Conservation (phyloP, 1,284 basidiomycete species). For the Jaminaea rosea region DNA sequence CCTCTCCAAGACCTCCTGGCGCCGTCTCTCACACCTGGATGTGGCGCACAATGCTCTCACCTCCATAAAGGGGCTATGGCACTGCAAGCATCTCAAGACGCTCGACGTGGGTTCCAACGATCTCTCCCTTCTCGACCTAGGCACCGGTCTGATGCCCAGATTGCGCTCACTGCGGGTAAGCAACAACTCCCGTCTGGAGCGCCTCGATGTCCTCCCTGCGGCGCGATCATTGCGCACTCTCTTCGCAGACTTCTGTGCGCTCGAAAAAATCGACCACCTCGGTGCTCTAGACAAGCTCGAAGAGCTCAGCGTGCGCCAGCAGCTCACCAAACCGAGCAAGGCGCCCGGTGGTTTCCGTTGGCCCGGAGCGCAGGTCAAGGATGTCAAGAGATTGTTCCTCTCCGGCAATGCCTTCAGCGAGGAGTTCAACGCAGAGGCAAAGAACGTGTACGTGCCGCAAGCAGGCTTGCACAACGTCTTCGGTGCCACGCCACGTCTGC, state of each 20-base stretch:
- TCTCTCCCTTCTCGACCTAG: constrained; percentile 53
- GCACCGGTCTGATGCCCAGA: constrained; percentile 22
- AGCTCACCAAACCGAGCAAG: too few relatives aligned
- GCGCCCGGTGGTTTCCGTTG: constrained; percentile 52
- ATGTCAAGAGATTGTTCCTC: constrained; percentile 84
- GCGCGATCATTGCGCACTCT: constrained; percentile 75
- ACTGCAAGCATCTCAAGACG: constrained; percentile 57
- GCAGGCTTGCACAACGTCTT: background rate
- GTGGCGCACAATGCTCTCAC: constrained; percentile 66
- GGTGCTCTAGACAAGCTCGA: constrained; percentile 63
- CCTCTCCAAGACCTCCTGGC: constrained; percentile 24
- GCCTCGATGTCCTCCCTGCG: constrained; percentile 62
- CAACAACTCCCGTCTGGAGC: constrained; percentile 62
- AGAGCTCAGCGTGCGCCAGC: constrained; percentile 82
- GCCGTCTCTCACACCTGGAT: constrained; percentile 65
- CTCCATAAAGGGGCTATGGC: constrained; percentile 16
- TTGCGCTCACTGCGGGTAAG: constrained; percentile 72
- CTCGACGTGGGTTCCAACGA: constrained; percentile 73
- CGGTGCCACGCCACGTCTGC: background rate
- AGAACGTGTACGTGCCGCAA: background rate
- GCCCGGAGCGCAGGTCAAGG: constrained; percentile 66
- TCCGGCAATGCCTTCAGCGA: constrained; percentile 60
- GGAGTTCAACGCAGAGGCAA: background rate
- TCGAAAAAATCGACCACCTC: constrained; percentile 53
- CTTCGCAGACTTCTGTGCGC: constrained; percentile 78